phyloP scores from a whole-genome alignment of 2,329 filamentous ascomycete species.

The Magnaporthiopsis incrustans region DNA sequence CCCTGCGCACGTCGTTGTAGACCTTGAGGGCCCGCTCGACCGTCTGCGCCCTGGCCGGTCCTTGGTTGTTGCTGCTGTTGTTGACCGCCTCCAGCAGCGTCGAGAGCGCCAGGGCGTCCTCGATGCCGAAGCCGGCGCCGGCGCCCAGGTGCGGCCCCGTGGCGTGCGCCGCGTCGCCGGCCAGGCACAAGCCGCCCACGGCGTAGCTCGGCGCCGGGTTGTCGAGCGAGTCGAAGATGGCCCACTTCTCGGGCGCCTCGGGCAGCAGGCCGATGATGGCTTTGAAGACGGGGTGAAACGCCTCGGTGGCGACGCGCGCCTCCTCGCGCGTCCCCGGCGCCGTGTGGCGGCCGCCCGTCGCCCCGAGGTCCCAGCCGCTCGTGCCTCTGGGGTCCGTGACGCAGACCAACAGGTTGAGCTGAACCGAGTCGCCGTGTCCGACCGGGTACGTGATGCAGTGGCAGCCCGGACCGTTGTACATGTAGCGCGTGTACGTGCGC shows the following conservation, averaged over 20 bases:
- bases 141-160: conserved; percentile 46
- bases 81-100: conserved; percentile 21
- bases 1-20: conserved; percentile 29
- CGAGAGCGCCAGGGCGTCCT: conserved; percentile 40
- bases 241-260: conserved; percentile 44
- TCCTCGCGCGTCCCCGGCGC: conserved; percentile 30
- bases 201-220: conserved; percentile 36
- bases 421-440: conserved; percentile 32
- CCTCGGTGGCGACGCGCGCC: conserved; percentile 29
- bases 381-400: conserved; percentile 24
- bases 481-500: conserved; percentile 39
- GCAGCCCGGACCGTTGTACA: conserved; percentile 48
- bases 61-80: not conserved
- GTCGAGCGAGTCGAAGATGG: conserved; percentile 42
- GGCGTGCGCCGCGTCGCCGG: conserved; percentile 51
- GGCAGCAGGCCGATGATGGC: conserved; percentile 35
- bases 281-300: conserved; percentile 31
- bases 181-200: conserved; percentile 31
- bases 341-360: conserved; percentile 19
- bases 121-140: conserved; percentile 47
- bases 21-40: conserved; percentile 24
- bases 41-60: not conserved
- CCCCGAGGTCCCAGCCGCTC: conserved; percentile 3
- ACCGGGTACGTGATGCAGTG: conserved; percentile 57
- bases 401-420: conserved; percentile 50